Conservation (phyloP, 75 land plant genomes). For the Picea glauca region DNA sequence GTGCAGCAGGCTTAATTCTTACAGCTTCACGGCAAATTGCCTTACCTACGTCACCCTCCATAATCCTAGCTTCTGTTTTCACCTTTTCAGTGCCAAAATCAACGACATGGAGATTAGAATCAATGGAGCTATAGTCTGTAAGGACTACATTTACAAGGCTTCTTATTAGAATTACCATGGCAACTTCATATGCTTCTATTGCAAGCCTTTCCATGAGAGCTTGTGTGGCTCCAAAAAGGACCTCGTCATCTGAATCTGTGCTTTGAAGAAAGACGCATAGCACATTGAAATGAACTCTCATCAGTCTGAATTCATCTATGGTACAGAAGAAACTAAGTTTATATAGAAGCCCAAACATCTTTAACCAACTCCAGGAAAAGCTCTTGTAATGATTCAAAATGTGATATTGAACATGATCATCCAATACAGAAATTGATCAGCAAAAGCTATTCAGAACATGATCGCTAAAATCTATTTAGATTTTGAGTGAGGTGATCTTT, state of each 20-base stretch:
- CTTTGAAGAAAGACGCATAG: conserved; percentile 2
- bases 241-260: conserved; percentile 30
- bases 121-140: background rate
- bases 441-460: background rate
- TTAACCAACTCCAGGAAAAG: background rate
- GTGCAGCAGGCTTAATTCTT: conserved; percentile 73
- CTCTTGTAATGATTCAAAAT: background rate
- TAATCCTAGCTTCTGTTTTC: conserved; percentile 44
- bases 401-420: background rate
- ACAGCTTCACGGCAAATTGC: conserved; percentile 71
- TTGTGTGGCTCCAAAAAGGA: conserved; percentile 34
- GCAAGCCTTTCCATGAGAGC: conserved; percentile 67
- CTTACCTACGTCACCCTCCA: conserved; percentile 77
- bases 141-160: background rate
- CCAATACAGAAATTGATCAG: background rate
- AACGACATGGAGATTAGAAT: background rate
- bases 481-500: background rate
- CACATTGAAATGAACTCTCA: background rate
- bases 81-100: conserved; percentile 25
- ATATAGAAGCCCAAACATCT: background rate
- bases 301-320: background rate
- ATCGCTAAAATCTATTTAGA: background rate
- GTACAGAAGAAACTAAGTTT: background rate
- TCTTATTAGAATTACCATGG: conserved; percentile 49
- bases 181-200: conserved; percentile 61